phyloP scores from a whole-genome alignment of 371 early-diverging fungal species.

The Saksenaea vasiformis region DNA sequence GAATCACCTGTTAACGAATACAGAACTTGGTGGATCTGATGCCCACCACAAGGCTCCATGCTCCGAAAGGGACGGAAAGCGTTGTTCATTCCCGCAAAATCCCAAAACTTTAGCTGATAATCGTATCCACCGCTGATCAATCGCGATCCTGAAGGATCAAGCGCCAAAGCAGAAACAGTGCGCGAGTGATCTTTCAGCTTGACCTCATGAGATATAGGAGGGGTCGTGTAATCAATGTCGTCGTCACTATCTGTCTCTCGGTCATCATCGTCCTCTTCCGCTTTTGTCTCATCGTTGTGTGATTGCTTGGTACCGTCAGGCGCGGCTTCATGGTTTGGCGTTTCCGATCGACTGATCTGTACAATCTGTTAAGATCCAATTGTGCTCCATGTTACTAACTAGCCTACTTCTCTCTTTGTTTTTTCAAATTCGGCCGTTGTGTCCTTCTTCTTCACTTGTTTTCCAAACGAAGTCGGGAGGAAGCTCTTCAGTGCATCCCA shows the following conservation, averaged over 20 bases:
- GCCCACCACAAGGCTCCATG: conserved; percentile 79
- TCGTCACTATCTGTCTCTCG: conserved; percentile 27
- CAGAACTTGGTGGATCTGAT: conserved; percentile 85
- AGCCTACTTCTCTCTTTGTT: conserved; percentile 44
- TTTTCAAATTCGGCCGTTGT: conserved; percentile 37
- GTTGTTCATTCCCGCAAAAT: conserved; percentile 89
- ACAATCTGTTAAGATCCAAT: background rate
- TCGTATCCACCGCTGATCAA: conserved; percentile 84
- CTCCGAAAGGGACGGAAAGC: conserved; percentile 77
- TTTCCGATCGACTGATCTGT: background rate
- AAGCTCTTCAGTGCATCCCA: conserved; percentile 54
- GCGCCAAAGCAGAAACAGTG: conserved; percentile 77
- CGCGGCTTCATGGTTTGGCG: background rate
- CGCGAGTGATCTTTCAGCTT: conserved; percentile 67
- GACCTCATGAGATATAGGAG: conserved; percentile 73
- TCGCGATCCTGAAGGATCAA: conserved; percentile 86
- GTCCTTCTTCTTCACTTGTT: conserved; percentile 43
- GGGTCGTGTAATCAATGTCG: conserved; percentile 26
- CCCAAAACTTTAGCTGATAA: conserved; percentile 86
- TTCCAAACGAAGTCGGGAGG: conserved; percentile 66
- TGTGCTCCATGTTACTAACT: background rate
- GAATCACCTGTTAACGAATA: conserved; percentile 79
- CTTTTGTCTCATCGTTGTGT: conserved; percentile 26
- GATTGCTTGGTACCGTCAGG: conserved; percentile 7
- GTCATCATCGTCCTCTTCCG: conserved; percentile 28